These are phyloP conservation scores for Capsella bursapastoris DNA, from an alignment of 345 rosid species.

Conservation along the genomic window DNA sequence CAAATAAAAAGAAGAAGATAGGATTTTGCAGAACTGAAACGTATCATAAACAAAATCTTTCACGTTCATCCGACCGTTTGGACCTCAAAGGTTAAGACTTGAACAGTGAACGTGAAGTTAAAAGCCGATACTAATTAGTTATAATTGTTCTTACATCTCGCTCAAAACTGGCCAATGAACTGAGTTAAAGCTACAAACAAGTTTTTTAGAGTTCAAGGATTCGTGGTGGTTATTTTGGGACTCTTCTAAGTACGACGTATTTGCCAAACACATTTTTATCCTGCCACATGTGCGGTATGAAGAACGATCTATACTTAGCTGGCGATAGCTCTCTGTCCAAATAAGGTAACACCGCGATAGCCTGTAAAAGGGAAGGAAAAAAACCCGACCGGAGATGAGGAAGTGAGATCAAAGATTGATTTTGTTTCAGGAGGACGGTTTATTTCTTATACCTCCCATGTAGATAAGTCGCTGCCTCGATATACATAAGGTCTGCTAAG, in stretches of 20 bases:
- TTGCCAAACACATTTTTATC: constrained; percentile 86
- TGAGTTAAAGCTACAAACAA: constrained; percentile 11
- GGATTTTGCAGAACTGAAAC: neutral
- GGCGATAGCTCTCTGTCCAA: constrained; percentile 94
- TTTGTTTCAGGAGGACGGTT: neutral
- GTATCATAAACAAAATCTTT: constrained; percentile 11
- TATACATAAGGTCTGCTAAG: constrained; percentile 73
- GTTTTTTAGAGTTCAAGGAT: neutral
- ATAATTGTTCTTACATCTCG: constrained; percentile 6
- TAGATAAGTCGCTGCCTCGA: constrained; percentile 83
- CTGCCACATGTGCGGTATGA: constrained; percentile 87
- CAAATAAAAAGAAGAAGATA: neutral
- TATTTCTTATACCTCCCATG: constrained; percentile 78
- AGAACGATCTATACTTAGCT: constrained; percentile 79
- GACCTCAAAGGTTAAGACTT: too few species aligned
- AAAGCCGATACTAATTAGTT: constrained; percentile 28
- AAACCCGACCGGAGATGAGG: neutral
- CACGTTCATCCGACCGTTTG: constrained; percentile 13
- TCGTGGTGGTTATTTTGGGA: constrained; percentile 36
- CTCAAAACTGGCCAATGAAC: constrained; percentile 17
- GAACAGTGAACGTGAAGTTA: constrained; percentile 16
- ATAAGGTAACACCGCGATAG: constrained; percentile 78
- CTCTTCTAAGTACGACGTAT: constrained; percentile 71
- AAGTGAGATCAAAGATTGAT: neutral
- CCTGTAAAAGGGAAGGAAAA: constrained; percentile 45